Evolutionary conservation across 371 early-diverging fungal genomes (phyloP), one percentile per base, ranked within the genome.

Genomic region (Syncephalastrum sp.): DNA sequence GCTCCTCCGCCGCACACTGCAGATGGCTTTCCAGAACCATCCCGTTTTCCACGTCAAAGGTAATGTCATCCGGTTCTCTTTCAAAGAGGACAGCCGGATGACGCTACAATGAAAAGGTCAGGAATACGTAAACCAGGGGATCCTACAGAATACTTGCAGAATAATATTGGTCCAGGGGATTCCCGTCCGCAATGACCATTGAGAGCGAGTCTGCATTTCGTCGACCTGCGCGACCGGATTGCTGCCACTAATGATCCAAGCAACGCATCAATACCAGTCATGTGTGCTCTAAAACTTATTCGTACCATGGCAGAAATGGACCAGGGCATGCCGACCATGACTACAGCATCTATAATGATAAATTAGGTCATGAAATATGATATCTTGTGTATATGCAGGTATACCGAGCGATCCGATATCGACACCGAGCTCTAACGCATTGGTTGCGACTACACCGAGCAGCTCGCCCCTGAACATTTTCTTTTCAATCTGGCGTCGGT

Each of bases 221-320:
- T 52, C 90, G 56, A n/a, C 90, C 90, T 8, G 86, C 83, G 41
- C 90, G 70, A 3, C 90, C 90, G 1, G 80, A 73, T 67, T 90
- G 89, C 56, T 90, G 89, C 67, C 81, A 76, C 72, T 78, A 53
- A 21, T n/a, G 38, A 7, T 21, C 2, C 49, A 7, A 17, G 3
- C 5, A 38, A 13, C 19, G 2, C 27, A 53, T n/a, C 5, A 53
- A 17, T 42, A 41, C 25, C 45, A 25, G 21, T 10, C 25, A 49
- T 6, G 25, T 14, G 42, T 27, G n/a, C 19, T 4, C 5, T 10
- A 3, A 29, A 45, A 19, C 21, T 15, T n/a, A 14, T 42, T 10
- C 47, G 54, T 67, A 78, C 79, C 59, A 79, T 53, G 1, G 80
- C 65, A 24, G 80, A 72, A 13, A 67, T 57, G 13, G 80, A 74